Base-by-base conservation (phyloP, 768 basidiomycete species). In the Botryobasidium botryosum region DNA sequence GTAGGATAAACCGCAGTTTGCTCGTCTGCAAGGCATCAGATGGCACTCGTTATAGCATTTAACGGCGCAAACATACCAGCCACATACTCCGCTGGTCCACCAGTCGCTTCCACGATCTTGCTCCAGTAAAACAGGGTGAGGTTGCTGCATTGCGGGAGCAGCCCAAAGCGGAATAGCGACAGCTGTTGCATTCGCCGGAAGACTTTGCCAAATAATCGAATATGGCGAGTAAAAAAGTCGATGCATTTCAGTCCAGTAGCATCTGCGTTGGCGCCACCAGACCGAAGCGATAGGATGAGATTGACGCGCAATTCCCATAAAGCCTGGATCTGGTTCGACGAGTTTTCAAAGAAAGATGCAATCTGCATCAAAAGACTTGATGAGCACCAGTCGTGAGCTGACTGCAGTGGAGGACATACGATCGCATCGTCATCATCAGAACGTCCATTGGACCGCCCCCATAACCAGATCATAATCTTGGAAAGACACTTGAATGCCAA, bases 81-180 rank as follows among this genome's bases (percentile, higher is more conserved):
- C 35, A 81, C 71, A 28, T 68, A 56, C 18, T 70, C 68, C 10
- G 64, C 54, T 4, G 74, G 64, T 31, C 67, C 67, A 43, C 65
- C 59, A 13, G 78, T 73, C n/a, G 84, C 79, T 47, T 76, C 69
- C 6, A 77, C 73, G 18, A 88, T 75, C 55, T 81, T 75, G 25
- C 68, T 70, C 85, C 85, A 88, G 55, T 85, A 86, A 53, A 74
- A 86, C 24, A 83, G 63, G 40, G 88, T 70, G 21, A 85, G 57
- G 44, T 78, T 74, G 25, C 68, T 69, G 52, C 76, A 82, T 35
- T 63, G 59, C 2, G 80, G 76, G 20, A 86, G 61, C 32, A 62
- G 58, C 5, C 77, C 69, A 55, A 88, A 87, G 17, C 72, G 72
- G 32, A 64, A 46, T 17, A 63, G 52, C 7, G 70, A 66, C 17